Conservation (phyloP, 306 rosid species). For the Lathyrus oleraceus region DNA sequence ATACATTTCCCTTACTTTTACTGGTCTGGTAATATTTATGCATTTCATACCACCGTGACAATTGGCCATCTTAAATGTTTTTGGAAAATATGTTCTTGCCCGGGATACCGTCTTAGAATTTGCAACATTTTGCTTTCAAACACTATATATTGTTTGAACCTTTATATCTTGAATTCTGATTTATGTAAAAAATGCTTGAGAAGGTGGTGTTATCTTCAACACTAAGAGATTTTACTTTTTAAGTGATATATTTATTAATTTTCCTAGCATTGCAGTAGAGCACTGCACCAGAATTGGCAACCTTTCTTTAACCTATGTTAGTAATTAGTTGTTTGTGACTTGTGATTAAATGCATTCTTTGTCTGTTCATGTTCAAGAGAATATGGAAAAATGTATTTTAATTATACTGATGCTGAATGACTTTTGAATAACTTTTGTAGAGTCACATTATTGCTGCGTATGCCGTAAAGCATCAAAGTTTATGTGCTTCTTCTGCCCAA, state of each 20-base stretch:
- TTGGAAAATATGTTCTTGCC: neutral
- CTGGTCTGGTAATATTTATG: slow-evolving; percentile 19
- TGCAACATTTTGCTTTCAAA: neutral
- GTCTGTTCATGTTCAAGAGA: slow-evolving; percentile 25
- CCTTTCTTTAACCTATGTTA: neutral
- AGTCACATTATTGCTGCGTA: slow-evolving; percentile 56
- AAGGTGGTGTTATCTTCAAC: neutral
- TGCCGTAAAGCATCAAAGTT: slow-evolving; percentile 56
- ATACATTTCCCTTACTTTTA: slow-evolving; percentile 13
- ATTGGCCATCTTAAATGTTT: slow-evolving; percentile 20
- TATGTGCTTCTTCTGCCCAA: slow-evolving; percentile 72
- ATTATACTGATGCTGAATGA: slow-evolving; percentile 23
- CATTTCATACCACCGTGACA: neutral
- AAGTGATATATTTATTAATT: neutral
- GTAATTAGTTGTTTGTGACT: no score
- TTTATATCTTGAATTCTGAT: slow-evolving; percentile 8
- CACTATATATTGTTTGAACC: slow-evolving; percentile 8
- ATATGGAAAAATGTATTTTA: slow-evolving; percentile 1
- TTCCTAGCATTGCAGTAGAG: neutral
- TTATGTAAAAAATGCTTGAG: neutral
- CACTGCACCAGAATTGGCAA: slow-evolving; percentile 6
- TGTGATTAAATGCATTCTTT: slow-evolving; percentile 9
- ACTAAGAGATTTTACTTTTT: neutral
- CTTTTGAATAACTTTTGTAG: slow-evolving; percentile 47
- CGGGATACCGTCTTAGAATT: no score